Conservation (phyloP, 495 filamentous ascomycete species). For the Neurospora sp. region DNA sequence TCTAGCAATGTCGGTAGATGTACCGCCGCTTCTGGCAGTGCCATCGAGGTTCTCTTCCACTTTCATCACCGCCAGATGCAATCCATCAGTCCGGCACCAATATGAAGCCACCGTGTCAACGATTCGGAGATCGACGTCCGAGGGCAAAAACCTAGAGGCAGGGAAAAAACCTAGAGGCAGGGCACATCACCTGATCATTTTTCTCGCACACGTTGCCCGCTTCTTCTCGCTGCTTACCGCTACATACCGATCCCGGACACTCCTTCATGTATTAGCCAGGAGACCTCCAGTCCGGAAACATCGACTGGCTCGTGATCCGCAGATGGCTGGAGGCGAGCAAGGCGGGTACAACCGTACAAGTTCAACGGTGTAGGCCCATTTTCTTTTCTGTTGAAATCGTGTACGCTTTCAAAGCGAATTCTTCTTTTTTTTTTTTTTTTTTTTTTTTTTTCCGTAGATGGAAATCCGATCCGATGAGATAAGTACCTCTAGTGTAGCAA, state of each 20-base stretch:
- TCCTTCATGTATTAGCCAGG: neutral
- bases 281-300: neutral
- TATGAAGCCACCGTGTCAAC: neutral
- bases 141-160: neutral
- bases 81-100: neutral
- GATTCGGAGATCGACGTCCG: neutral
- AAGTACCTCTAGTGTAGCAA: too few species aligned
- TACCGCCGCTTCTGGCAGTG: too few species aligned
- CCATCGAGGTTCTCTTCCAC: neutral
- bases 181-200: neutral
- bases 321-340: neutral
- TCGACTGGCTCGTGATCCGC: neutral
- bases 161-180: neutral
- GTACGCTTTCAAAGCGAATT: neutral
- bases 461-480: too few species aligned
- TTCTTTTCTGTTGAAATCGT: neutral
- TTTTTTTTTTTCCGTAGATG: too few species aligned
- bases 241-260: neutral
- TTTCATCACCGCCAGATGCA: neutral
- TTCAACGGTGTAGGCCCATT: neutral
- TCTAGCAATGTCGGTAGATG: too few species aligned
- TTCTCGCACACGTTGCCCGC: neutral
- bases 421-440: too few species aligned
- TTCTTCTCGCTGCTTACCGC: neutral
- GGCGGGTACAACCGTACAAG: neutral